These are phyloP conservation scores for Didymella lethalis DNA, from an alignment of 2,329 filamentous ascomycete species.

Conservation along the genomic window DNA sequence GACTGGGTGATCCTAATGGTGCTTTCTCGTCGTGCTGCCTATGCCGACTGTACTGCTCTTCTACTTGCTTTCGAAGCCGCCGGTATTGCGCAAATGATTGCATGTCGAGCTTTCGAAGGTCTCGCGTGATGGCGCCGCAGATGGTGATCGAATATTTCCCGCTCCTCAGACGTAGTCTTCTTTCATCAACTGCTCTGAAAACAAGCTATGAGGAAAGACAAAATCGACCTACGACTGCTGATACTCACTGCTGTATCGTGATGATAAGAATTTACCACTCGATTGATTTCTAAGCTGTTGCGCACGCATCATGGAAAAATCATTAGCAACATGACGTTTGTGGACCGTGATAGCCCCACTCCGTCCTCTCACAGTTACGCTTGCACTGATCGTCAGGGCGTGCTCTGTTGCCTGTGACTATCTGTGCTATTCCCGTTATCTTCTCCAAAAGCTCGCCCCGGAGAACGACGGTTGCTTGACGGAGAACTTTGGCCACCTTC, in stretches of 20 bases:
- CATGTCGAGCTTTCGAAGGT: slow-evolving; percentile 21
- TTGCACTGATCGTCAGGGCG: slow-evolving; percentile 6
- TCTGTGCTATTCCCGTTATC: slow-evolving; percentile 2
- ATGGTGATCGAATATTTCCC: not conserved
- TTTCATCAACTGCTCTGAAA: not conserved
- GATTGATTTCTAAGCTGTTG: slow-evolving; percentile 9
- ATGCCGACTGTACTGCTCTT: slow-evolving; percentile 20
- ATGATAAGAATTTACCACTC: not conserved
- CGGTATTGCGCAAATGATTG: slow-evolving; percentile 40
- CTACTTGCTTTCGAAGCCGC: slow-evolving; percentile 26
- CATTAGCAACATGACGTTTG: slow-evolving; percentile 14
- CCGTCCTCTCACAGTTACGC: not conserved
- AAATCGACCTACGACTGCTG: not conserved
- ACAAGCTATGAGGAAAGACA: not conserved
- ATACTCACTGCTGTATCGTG: not conserved
- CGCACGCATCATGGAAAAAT: slow-evolving; percentile 18
- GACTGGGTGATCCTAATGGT: not conserved
- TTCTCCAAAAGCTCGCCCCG: slow-evolving; percentile 11
- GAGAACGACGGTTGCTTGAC: slow-evolving; percentile 3
- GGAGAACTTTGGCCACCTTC: not conserved
- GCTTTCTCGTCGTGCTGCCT: slow-evolving; percentile 8
- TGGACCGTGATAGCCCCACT: slow-evolving; percentile 11
- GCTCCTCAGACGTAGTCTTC: not conserved
- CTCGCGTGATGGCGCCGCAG: not conserved
- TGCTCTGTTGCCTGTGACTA: not conserved